Conservation (phyloP, 2,329 filamentous ascomycete genomes). For the Ophiocordyceps camponoti-saundersi region DNA sequence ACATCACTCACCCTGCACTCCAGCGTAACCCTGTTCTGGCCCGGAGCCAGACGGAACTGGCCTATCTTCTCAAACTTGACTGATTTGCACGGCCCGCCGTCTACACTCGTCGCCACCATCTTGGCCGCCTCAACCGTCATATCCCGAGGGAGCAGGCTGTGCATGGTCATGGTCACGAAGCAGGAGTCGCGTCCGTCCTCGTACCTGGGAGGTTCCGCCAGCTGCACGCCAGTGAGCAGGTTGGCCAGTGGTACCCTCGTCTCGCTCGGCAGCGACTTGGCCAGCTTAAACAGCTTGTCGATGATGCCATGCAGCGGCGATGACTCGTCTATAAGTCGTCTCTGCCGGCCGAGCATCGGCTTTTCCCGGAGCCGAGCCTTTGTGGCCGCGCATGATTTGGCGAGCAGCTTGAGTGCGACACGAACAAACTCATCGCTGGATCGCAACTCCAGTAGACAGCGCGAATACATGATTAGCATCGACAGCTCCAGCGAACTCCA, state of each 20-base stretch:
- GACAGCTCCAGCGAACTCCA: slow-evolving; percentile 71
- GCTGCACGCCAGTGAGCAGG: slow-evolving; percentile 54
- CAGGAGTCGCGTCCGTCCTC: slow-evolving; percentile 60
- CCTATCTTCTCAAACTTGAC: slow-evolving; percentile 16
- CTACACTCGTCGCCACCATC: slow-evolving; percentile 42
- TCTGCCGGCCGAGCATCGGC: slow-evolving; percentile 7
- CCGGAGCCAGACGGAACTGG: slow-evolving; percentile 23
- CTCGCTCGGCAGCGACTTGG: slow-evolving; percentile 32
- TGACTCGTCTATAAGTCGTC: slow-evolving; percentile 8
- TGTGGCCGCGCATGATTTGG: slow-evolving; percentile 43
- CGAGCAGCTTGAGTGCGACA: slow-evolving; percentile 56
- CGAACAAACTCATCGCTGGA: slow-evolving; percentile 65
- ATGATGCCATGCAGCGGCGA: slow-evolving; percentile 30
- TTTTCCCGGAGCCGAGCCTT: slow-evolving; percentile 26
- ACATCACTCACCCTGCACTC: slow-evolving; percentile 16
- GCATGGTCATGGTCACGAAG: slow-evolving; percentile 47
- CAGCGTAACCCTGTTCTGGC: slow-evolving; percentile 24
- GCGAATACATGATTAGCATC: slow-evolving; percentile 72
- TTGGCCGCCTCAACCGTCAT: slow-evolving; percentile 48
- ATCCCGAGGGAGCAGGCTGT: slow-evolving; percentile 55
- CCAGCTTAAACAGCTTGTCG: slow-evolving; percentile 26
- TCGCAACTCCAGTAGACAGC: slow-evolving; percentile 62
- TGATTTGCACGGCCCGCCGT: slow-evolving; percentile 43
- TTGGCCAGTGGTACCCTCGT: slow-evolving; percentile 50
- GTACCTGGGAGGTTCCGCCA: slow-evolving; percentile 55